Conservation (phyloP, 768 basidiomycete species). For the Sporobolomyces pararoseus region DNA sequence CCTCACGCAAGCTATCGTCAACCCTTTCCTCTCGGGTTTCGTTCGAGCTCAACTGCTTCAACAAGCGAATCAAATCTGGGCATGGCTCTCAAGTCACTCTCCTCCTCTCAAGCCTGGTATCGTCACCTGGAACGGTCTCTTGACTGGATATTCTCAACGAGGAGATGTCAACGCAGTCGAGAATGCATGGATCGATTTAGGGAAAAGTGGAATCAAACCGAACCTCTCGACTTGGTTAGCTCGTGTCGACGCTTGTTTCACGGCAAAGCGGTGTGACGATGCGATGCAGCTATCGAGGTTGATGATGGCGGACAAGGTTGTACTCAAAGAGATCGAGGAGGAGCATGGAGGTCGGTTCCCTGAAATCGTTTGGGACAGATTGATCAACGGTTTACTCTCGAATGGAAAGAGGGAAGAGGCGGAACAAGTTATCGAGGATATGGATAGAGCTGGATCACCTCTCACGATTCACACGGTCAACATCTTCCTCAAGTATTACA, state of each 20-base stretch:
- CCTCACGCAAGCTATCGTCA: constrained; percentile 62
- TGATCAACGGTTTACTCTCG: constrained; percentile 64
- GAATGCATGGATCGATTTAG: constrained; percentile 64
- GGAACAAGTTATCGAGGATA: constrained; percentile 51
- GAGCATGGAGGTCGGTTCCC: constrained; percentile 49
- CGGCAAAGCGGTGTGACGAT: constrained; percentile 28
- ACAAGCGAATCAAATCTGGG: constrained; percentile 64
- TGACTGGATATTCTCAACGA: constrained; percentile 61
- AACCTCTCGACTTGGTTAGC: constrained; percentile 66
- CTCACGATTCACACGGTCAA: constrained; percentile 77
- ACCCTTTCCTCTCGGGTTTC: constrained; percentile 64
- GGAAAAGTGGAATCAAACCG: constrained; percentile 58
- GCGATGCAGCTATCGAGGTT: constrained; percentile 47
- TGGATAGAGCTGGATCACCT: constrained; percentile 56
- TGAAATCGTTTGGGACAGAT: constrained; percentile 61
- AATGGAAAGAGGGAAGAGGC: constrained; percentile 50
- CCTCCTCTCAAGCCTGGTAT: constrained; percentile 55
- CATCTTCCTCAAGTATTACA: constrained; percentile 68
- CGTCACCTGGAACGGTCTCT: constrained; percentile 66
- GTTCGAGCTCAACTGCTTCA: constrained; percentile 59
- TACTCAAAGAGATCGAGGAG: constrained; percentile 58
- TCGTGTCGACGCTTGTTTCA: constrained; percentile 62
- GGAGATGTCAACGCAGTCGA: constrained; percentile 58
- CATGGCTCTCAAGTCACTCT: constrained; percentile 58
- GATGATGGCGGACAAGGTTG: constrained; percentile 57